These are phyloP conservation scores for Ophiostoma ulmi DNA, from an alignment of 2,329 filamentous ascomycete species.

Conservation along the genomic window DNA sequence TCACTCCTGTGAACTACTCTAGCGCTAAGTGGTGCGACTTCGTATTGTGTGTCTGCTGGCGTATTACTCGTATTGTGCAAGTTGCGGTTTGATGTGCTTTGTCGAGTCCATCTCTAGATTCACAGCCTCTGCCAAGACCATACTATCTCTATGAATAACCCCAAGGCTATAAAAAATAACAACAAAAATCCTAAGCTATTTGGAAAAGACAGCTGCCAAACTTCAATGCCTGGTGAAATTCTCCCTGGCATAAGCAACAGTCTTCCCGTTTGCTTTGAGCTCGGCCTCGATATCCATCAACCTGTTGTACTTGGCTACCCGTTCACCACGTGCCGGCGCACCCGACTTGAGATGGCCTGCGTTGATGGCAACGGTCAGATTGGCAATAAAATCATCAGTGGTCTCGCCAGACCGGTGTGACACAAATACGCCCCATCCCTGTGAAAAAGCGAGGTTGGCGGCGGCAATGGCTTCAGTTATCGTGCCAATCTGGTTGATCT, in stretches of 20 bases:
- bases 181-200: neutral
- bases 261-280: neutral
- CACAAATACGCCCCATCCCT: neutral
- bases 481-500: neutral
- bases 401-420: neutral
- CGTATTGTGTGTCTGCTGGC: slow-evolving; percentile 9
- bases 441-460: neutral
- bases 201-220: neutral
- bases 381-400: neutral
- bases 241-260: neutral
- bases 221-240: neutral
- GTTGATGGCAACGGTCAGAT: neutral
- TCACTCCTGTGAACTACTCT: neutral
- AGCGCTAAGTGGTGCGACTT: neutral
- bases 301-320: neutral
- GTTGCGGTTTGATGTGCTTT: neutral
- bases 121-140: neutral
- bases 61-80: neutral
- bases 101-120: neutral
- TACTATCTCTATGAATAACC: neutral
- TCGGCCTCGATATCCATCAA: neutral
- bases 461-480: neutral
- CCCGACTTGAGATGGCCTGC: neutral
- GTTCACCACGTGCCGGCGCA: neutral
- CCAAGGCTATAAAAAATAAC: too few species aligned